Conservation (phyloP, 805 yeast species). For the Yamadazyma olivae region DNA sequence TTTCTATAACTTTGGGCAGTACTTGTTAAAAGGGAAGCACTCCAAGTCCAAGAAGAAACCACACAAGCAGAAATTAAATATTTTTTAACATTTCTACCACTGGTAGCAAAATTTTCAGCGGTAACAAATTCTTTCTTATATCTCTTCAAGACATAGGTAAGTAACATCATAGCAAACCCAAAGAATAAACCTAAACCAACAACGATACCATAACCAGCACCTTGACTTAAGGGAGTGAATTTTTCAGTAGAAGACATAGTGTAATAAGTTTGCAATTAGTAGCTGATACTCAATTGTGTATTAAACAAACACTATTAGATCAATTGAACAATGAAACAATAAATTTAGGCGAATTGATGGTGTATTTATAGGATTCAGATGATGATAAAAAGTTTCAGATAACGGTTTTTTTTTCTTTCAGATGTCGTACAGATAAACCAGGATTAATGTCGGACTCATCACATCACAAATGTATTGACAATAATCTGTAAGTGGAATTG, state of each 20-base stretch:
- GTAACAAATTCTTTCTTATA: conserved; percentile 85
- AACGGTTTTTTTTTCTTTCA: too few species aligned
- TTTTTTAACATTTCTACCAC: conserved; percentile 84
- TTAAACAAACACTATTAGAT: too few species aligned
- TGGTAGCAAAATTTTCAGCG: conserved; percentile 91
- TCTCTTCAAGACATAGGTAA: conserved; percentile 67
- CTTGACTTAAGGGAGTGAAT: conserved; percentile 52
- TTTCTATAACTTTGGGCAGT: conserved; percentile 72
- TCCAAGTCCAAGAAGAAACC: conserved; percentile 86
- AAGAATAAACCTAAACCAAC: conserved; percentile 85
- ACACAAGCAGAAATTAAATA: conserved; percentile 88
- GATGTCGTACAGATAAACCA: too few species aligned
- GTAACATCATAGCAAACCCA: conserved; percentile 73
- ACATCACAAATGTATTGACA: too few species aligned
- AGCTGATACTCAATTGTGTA: too few species aligned
- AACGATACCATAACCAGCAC: conserved; percentile 85
- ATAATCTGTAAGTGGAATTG: too few species aligned
- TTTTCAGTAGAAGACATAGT: conserved; percentile 1
- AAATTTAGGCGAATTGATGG: too few species aligned
- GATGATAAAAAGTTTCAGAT: too few species aligned
- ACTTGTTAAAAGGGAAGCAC: conserved; percentile 36
- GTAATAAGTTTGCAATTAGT: too few species aligned
- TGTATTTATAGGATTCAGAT: too few species aligned
- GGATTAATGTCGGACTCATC: too few species aligned
- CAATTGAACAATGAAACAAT: too few species aligned